Conservation (phyloP, 208 protist genomes). For the Spongospora subterranea region DNA sequence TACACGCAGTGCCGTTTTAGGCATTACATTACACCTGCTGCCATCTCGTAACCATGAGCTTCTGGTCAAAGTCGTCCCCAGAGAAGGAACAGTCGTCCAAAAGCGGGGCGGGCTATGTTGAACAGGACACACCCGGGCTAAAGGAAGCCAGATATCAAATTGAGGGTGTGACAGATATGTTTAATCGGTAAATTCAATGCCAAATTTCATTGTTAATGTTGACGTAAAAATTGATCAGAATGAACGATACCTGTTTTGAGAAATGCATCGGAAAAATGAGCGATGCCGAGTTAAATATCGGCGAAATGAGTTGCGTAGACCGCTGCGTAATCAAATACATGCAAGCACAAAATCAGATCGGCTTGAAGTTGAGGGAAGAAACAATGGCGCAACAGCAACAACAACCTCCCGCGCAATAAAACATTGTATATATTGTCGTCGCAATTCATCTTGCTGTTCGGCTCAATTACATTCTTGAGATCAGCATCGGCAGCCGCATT, state of each 20-base stretch:
- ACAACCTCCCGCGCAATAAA: too few relatives aligned
- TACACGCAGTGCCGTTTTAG: too few relatives aligned
- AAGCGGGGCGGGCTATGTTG: not conserved
- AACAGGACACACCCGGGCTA: not conserved
- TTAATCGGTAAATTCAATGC: not conserved
- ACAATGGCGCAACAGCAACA: constrained; percentile 10
- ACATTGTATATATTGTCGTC: too few relatives aligned
- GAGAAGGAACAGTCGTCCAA: not conserved
- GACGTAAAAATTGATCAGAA: not conserved
- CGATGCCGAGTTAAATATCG: constrained; percentile 35
- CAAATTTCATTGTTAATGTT: not conserved
- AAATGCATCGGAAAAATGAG: constrained; percentile 52
- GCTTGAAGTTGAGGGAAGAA: constrained; percentile 46
- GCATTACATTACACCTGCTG: too few relatives aligned
- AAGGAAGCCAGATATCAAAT: constrained; percentile 53
- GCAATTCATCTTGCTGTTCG: too few relatives aligned
- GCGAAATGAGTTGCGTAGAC: constrained; percentile 54
- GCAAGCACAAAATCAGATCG: constrained; percentile 42
- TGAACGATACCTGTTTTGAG: constrained; percentile 29
- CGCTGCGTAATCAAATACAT: constrained; percentile 51
- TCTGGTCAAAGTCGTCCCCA: constrained; percentile 37
- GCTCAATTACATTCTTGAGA: too few relatives aligned
- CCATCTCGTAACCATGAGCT: too few relatives aligned
- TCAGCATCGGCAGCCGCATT: too few relatives aligned
- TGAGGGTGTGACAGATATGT: constrained; percentile 42